Conservation (phyloP, 202 grass and related monocot genomes). For the Dendrocalamus latiflorus region DNA sequence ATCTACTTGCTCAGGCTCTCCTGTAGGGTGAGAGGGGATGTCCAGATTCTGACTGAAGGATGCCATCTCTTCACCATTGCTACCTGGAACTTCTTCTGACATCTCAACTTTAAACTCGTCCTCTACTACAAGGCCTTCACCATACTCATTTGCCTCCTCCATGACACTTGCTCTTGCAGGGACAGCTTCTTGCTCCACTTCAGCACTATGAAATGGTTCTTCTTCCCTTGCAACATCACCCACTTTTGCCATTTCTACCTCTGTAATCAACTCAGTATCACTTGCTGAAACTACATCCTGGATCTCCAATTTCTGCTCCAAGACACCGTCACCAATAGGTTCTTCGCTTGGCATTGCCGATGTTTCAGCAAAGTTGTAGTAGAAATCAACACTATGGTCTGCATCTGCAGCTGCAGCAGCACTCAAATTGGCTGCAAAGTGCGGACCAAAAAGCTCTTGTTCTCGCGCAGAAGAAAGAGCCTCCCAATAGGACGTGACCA, state of each 20-base stretch:
- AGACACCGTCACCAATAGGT: not conserved
- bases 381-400: slow-evolving; percentile 32
- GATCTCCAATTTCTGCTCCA: slow-evolving; percentile 11
- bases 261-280: not conserved
- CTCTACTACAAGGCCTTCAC: not conserved
- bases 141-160: not conserved
- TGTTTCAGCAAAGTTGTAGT: slow-evolving; percentile 29
- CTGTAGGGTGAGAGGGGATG: not conserved
- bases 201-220: not conserved
- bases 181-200: slow-evolving; percentile 2
- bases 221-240: not conserved
- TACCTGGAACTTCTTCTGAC: slow-evolving; percentile 17
- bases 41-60: not conserved
- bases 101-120: slow-evolving; percentile 6
- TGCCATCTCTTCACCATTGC: slow-evolving; percentile 16
- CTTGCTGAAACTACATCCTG: slow-evolving; percentile 22
- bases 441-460: slow-evolving; percentile 35
- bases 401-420: slow-evolving; percentile 25
- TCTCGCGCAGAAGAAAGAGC: not conserved
- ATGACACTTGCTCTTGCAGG: not conserved
- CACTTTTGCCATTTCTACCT: not conserved
- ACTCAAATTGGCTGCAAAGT: slow-evolving; percentile 51
- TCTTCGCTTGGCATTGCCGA: not conserved
- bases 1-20: slow-evolving; percentile 28
- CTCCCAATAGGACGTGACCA: slow-evolving; percentile 36